phyloP scores from a whole-genome alignment of 2,329 filamentous ascomycete genomes.

The Verticillium albo-atrum region DNA sequence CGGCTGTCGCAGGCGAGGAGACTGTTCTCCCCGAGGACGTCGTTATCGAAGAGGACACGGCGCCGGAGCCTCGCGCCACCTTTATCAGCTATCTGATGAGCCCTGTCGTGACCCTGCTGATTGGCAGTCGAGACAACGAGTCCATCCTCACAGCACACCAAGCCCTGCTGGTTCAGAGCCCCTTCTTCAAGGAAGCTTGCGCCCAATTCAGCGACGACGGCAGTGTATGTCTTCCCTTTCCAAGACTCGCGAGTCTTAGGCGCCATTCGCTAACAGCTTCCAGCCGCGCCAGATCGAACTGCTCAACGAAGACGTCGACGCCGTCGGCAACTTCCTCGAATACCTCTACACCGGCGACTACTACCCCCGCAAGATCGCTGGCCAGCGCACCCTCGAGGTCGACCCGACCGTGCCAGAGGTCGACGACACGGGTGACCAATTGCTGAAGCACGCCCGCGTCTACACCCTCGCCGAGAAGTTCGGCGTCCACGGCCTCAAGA shows the following conservation, averaged over 20 bases:
- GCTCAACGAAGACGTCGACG: conserved; percentile 61
- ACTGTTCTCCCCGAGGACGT: conserved; percentile 23
- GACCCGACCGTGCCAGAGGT: conserved; percentile 61
- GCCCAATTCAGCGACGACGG: conserved; percentile 56
- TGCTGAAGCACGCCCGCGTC: conserved; percentile 83
- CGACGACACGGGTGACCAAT: conserved; percentile 75
- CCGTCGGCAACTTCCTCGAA: conserved; percentile 75
- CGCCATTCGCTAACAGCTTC: neutral
- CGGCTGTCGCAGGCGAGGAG: conserved; percentile 21
- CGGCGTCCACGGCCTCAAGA: conserved; percentile 62
- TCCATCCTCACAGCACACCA: conserved; percentile 75
- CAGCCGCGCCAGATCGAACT: conserved; percentile 66
- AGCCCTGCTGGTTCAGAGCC: conserved; percentile 67
- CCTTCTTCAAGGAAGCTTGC: conserved; percentile 65
- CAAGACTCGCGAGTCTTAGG: neutral
- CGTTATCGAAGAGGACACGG: conserved; percentile 23
- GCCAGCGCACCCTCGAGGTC: conserved; percentile 63
- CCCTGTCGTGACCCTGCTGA: conserved; percentile 63
- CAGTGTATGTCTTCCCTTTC: conserved; percentile 36
- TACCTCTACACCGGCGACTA: conserved; percentile 85
- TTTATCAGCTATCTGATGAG: conserved; percentile 62
- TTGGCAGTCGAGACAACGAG: conserved; percentile 55
- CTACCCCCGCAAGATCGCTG: conserved; percentile 65
- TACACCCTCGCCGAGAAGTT: conserved; percentile 87
- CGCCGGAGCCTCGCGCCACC: conserved; percentile 29